phyloP scores from a whole-genome alignment of 306 rosid genomes.

The Rosa persica region DNA sequence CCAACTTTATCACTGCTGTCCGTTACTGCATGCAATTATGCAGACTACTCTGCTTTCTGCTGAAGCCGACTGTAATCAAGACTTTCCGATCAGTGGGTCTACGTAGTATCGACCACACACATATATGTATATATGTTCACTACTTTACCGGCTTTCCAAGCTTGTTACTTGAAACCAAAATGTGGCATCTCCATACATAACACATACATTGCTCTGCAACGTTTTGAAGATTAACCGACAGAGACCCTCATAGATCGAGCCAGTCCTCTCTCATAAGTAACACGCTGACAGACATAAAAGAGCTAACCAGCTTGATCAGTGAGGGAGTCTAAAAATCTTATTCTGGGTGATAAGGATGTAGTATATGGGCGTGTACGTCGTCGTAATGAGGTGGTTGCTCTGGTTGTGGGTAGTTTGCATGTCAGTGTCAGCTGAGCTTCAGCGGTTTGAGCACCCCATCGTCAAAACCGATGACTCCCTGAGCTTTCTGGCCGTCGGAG shows the following conservation, averaged over 20 bases:
- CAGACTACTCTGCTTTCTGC: background rate
- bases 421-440: conserved; percentile 17
- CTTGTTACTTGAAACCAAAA: too few species aligned
- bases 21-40: background rate
- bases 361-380: too few species aligned
- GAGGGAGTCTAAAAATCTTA: too few species aligned
- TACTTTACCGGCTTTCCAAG: too few species aligned
- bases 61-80: background rate
- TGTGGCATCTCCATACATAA: too few species aligned
- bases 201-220: background rate
- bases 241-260: background rate
- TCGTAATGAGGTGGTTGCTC: background rate
- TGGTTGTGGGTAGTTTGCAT: conserved; percentile 1
- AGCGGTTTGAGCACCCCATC: conserved; percentile 19
- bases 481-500: conserved; percentile 64
- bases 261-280: background rate
- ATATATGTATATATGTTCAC: background rate
- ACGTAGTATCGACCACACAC: background rate
- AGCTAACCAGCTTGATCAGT: background rate
- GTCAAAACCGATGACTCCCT: conserved; percentile 49
- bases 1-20: background rate
- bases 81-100: background rate
- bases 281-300: background rate
- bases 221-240: too few species aligned
- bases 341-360: too few species aligned